Percentiles rank a stretch among this genome's conserved stretches.
phyloP scores from a whole-genome alignment of 1,284 basidiomycete genomes.

The Apiotrichum gamsii region DNA sequence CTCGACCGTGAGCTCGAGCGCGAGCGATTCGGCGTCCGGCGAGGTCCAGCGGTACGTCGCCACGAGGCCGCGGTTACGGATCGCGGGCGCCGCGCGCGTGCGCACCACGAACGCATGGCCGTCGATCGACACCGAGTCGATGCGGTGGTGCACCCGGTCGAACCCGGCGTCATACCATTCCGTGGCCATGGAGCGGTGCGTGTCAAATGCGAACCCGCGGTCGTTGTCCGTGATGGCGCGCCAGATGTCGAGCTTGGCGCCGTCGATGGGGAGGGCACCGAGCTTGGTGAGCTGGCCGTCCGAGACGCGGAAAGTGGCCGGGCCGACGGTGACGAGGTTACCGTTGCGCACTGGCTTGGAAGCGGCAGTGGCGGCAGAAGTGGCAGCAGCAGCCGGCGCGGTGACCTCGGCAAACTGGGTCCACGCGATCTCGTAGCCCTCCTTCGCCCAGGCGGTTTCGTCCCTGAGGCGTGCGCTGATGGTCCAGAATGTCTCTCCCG shows the following conservation, averaged over 20 bases:
- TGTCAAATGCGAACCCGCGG: not conserved
- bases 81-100: slow-evolving; percentile 7
- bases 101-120: slow-evolving; percentile 9
- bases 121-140: slow-evolving; percentile 6
- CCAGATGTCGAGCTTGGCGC: slow-evolving; percentile 16
- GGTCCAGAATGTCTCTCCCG: slow-evolving; percentile 1
- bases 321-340: slow-evolving; percentile 7
- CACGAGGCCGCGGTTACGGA: slow-evolving; percentile 7
- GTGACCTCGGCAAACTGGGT: slow-evolving; percentile 4
- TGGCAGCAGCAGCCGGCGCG: not conserved
- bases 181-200: not conserved
- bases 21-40: not conserved
- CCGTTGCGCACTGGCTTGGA: not conserved
- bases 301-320: slow-evolving; percentile 10
- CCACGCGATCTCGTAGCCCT: slow-evolving; percentile 19
- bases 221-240: slow-evolving; percentile 27
- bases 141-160: slow-evolving; percentile 8
- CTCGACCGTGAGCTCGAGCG: slow-evolving; percentile 9
- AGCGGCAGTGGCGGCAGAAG: not conserved
- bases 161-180: slow-evolving; percentile 8
- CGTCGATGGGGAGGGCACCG: not conserved
- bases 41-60: slow-evolving; percentile 10
- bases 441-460: slow-evolving; percentile 10
- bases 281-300: slow-evolving; percentile 5
- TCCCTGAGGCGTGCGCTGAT: slow-evolving; percentile 3